Evolutionary conservation across 176 grass and related monocot species (phyloP).

Genomic region (Hordeum vulgare): DNA sequence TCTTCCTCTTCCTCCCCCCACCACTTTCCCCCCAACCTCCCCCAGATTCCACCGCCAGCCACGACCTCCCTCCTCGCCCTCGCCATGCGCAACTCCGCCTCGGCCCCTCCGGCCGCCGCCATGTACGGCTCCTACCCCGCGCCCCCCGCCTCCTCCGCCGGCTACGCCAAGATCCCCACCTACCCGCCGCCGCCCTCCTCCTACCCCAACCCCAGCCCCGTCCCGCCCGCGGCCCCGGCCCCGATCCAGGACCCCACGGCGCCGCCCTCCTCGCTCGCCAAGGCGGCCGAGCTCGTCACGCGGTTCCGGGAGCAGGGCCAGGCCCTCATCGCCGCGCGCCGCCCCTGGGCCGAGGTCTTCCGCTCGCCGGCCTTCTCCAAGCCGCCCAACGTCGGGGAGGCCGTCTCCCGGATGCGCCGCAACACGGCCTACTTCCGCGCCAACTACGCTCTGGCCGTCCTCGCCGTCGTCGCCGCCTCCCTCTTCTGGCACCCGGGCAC

Average conservation of each 20-base stretch:
- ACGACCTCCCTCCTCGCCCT: not conserved
- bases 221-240: not conserved
- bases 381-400: slow-evolving; percentile 49
- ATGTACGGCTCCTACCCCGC: slow-evolving; percentile 38
- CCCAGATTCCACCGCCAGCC: not conserved
- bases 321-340: slow-evolving; percentile 54
- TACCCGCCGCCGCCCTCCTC: slow-evolving; percentile 31
- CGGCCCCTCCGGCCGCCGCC: slow-evolving; percentile 7
- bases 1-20: not conserved
- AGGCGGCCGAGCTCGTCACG: slow-evolving; percentile 54
- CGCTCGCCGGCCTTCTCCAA: slow-evolving; percentile 52
- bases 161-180: slow-evolving; percentile 46
- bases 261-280: slow-evolving; percentile 34
- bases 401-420: slow-evolving; percentile 52
- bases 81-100: slow-evolving; percentile 20
- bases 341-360: slow-evolving; percentile 78
- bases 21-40: slow-evolving; percentile 13
- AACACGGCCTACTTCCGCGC: slow-evolving; percentile 83
- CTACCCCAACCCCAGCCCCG: slow-evolving; percentile 8
- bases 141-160: slow-evolving; percentile 3
- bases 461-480: slow-evolving; percentile 45
- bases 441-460: slow-evolving; percentile 61
- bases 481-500: slow-evolving; percentile 78
- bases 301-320: slow-evolving; percentile 68
- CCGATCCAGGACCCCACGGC: slow-evolving; percentile 22